A percentile compares a stretch with the other conserved stretches of the same genome.
These are phyloP conservation scores for Cladobotryum protrusum DNA, from an alignment of 2,329 filamentous ascomycete genomes.

Conservation along the genomic window DNA sequence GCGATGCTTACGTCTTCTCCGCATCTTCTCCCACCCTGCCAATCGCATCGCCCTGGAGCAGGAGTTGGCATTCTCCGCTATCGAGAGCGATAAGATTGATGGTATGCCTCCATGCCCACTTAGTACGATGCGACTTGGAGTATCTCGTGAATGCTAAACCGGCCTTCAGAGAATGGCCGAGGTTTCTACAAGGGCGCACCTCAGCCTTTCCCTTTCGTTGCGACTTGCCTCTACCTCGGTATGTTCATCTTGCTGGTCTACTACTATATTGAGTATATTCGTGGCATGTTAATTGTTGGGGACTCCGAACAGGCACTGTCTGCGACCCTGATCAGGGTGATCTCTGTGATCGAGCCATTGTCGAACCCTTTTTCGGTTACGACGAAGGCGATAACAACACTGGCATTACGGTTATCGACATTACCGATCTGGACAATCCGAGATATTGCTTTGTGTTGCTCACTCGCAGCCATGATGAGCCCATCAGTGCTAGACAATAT, in stretches of 20 bases:
- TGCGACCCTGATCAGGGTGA: neutral
- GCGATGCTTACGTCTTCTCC: neutral
- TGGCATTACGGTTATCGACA: constrained; percentile 3
- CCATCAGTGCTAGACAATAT: neutral
- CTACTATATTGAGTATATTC: no score
- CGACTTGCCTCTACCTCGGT: neutral
- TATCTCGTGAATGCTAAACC: no score
- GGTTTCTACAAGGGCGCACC: no score
- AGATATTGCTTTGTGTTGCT: constrained; percentile 2
- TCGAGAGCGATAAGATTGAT: neutral
- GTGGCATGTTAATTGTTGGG: no score
- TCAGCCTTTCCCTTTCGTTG: constrained; percentile 1
- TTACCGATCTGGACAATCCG: constrained; percentile 5
- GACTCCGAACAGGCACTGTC: neutral
- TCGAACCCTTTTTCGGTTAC: neutral
- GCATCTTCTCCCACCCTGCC: neutral
- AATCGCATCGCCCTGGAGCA: constrained; percentile 5
- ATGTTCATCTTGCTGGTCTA: neutral
- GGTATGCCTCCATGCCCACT: neutral
- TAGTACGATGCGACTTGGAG: neutral
- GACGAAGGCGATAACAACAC: neutral
- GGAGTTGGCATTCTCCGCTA: constrained; percentile 1
- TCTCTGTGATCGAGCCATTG: neutral
- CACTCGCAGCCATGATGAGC: no score
- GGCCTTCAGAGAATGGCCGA: no score